phyloP scores from a whole-genome alignment of 2,329 filamentous ascomycete species.

The Phoma sp. region DNA sequence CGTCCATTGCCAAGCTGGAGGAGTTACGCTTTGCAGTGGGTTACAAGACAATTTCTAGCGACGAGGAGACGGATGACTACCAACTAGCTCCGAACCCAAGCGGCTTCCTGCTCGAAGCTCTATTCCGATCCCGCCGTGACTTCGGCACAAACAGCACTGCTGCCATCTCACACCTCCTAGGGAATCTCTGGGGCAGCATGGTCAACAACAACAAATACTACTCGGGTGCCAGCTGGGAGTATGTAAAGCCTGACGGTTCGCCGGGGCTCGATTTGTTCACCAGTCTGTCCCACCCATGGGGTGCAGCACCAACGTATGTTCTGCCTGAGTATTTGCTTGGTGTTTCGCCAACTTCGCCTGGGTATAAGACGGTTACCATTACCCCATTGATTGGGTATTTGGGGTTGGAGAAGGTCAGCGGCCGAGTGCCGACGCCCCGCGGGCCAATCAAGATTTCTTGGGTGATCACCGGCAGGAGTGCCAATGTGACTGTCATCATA shows the following conservation, averaged over 20 bases:
- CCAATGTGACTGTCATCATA: neutral
- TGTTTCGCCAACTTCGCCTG: constrained; percentile 14
- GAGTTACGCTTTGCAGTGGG: constrained; percentile 43
- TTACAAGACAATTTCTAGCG: constrained; percentile 37
- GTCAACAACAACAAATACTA: constrained; percentile 43
- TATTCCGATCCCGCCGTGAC: constrained; percentile 36
- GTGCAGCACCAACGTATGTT: constrained; percentile 54
- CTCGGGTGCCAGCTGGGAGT: constrained; percentile 55
- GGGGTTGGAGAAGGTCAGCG: neutral
- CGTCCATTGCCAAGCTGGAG: constrained; percentile 39
- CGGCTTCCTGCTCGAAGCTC: constrained; percentile 51
- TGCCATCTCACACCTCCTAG: constrained; percentile 40
- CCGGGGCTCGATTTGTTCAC: constrained; percentile 54
- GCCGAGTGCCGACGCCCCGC: neutral
- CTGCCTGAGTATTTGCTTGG: constrained; percentile 34
- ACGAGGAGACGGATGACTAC: constrained; percentile 20
- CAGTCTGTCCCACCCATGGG: constrained; percentile 54
- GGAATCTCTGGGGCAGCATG: constrained; percentile 53
- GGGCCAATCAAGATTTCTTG: constrained; percentile 6
- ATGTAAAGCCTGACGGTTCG: constrained; percentile 47
- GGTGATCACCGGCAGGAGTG: neutral
- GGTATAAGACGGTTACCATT: constrained; percentile 12
- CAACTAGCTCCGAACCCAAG: constrained; percentile 52
- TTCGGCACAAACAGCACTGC: constrained; percentile 7
- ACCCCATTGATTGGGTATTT: constrained; percentile 6